Conservation (phyloP, 2,329 filamentous ascomycete genomes). For the Fusarium sp. region DNA sequence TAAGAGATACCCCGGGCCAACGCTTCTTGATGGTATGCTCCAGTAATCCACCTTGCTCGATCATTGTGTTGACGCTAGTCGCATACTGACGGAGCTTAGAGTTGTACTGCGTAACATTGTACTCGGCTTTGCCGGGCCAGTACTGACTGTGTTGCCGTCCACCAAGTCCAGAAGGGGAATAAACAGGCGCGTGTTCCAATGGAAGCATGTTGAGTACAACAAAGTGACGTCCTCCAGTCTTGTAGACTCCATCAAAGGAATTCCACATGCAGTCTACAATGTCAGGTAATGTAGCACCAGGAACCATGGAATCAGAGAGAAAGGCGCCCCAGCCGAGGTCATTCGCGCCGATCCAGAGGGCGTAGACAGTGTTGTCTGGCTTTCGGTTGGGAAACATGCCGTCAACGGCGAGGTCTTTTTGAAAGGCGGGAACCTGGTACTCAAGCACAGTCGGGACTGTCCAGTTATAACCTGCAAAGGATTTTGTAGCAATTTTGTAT, state of each 20-base stretch:
- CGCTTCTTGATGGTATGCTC: neutral
- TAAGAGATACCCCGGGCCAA: neutral
- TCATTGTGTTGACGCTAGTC: neutral
- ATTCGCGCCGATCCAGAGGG: neutral
- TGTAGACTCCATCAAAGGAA: neutral
- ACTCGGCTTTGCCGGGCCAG: neutral
- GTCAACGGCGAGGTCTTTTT: neutral
- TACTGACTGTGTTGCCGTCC: neutral
- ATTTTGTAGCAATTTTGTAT: neutral
- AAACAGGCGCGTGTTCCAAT: neutral
- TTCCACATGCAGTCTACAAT: neutral
- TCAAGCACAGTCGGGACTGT: neutral
- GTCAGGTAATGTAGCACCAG: neutral
- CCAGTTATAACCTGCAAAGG: neutral
- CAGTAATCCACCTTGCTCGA: neutral
- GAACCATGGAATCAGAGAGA: neutral
- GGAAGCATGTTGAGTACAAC: neutral
- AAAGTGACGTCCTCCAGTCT: neutral
- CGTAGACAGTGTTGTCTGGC: neutral
- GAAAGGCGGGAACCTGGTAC: neutral
- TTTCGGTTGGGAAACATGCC: neutral
- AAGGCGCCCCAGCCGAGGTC: neutral
- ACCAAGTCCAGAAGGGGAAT: neutral
- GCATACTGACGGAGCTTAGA: neutral
- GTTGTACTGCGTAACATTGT: conserved; percentile 1